Conservation (phyloP, 495 filamentous ascomycete species). For the Daldinia grandis region DNA sequence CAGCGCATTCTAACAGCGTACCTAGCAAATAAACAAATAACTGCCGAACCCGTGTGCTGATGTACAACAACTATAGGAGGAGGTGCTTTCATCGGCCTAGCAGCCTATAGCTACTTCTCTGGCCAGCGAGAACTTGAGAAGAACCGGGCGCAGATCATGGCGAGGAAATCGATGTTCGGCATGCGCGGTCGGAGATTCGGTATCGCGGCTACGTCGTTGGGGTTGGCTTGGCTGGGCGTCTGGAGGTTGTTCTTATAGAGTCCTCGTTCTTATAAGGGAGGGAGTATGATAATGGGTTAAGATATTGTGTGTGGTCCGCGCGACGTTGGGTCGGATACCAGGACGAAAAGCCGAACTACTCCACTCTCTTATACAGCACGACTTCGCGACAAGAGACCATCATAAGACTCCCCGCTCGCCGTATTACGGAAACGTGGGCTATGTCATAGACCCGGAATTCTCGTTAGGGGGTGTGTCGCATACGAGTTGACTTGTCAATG, state of each 20-base stretch:
- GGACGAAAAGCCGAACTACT: constrained; percentile 2
- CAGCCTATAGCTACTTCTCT: constrained; percentile 83
- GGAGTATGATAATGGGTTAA: background rate
- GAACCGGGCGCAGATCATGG: constrained; percentile 73
- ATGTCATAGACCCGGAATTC: background rate
- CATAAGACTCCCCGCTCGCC: background rate
- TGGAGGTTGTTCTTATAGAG: constrained; percentile 51
- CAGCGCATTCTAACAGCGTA: constrained; percentile 5
- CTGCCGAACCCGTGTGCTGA: background rate
- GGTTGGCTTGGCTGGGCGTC: constrained; percentile 72
- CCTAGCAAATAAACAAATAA: too few species aligned
- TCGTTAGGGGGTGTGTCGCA: background rate
- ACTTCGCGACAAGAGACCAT: background rate
- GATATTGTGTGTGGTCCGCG: background rate
- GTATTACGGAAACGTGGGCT: background rate
- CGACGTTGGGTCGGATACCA: background rate
- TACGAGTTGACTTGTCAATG: background rate
- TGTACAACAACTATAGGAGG: constrained; percentile 63
- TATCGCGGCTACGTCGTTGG: constrained; percentile 74
- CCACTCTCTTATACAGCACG: constrained; percentile 21
- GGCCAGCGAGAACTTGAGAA: constrained; percentile 77
- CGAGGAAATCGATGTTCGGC: constrained; percentile 76
- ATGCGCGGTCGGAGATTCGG: constrained; percentile 75
- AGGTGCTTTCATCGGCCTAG: constrained; percentile 87
- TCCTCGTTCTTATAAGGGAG: too few species aligned